Conservation (phyloP, 768 basidiomycete species). For the Amanita exitialis region DNA sequence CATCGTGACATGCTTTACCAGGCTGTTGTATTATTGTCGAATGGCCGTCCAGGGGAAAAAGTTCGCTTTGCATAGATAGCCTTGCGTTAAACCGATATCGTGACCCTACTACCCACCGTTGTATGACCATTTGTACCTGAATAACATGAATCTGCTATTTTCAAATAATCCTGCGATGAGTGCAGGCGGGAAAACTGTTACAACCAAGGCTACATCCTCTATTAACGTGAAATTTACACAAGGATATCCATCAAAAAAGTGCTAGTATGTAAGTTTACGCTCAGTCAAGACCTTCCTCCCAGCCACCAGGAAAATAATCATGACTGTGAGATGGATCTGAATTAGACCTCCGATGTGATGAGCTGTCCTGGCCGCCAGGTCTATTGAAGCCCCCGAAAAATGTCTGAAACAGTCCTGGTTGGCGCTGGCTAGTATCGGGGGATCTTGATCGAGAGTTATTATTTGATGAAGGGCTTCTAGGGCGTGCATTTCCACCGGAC, state of each 20-base stretch:
- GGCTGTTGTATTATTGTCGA: slow-evolving; percentile 83
- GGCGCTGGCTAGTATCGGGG: slow-evolving; percentile 5
- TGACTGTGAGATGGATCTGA: slow-evolving; percentile 19
- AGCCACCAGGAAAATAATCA: slow-evolving; percentile 29
- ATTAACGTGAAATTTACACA: background rate
- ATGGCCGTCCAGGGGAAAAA: slow-evolving; percentile 83
- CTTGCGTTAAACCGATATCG: background rate
- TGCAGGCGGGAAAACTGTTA: background rate
- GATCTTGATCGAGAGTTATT: slow-evolving; percentile 4
- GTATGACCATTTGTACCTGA: background rate
- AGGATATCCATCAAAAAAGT: slow-evolving; percentile 4
- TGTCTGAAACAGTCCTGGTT: slow-evolving; percentile 9
- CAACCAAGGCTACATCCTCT: slow-evolving; percentile 7
- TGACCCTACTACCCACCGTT: background rate
- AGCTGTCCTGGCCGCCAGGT: slow-evolving; percentile 11
- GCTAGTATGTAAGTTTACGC: background rate
- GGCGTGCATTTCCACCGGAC: slow-evolving; percentile 2
- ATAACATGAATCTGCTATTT: background rate
- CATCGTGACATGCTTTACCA: slow-evolving; percentile 14
- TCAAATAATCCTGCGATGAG: no score
- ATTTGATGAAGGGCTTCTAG: slow-evolving; percentile 4
- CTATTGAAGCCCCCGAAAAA: slow-evolving; percentile 11
- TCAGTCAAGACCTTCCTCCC: slow-evolving; percentile 34
- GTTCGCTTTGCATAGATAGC: slow-evolving; percentile 56
- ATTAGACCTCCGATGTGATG: slow-evolving; percentile 23